Base-by-base conservation (phyloP, 805 yeast species). In the Helenozyma rhizophorensis region DNA sequence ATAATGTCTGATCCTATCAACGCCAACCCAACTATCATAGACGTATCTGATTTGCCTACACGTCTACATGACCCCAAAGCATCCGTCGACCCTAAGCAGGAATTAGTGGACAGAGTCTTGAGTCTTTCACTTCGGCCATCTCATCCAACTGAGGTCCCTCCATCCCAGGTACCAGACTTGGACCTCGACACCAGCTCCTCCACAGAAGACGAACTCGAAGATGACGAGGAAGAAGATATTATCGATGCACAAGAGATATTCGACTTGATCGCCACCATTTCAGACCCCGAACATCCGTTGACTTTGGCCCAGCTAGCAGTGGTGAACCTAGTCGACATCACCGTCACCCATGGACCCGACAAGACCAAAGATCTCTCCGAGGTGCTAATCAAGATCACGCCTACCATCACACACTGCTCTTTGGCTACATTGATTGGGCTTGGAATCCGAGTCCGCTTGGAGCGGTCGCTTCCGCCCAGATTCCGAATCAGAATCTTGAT, bases 351-450 rank as follows among this genome's bases (percentile, higher is more conserved):
- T 49, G 65, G 76, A 9, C 74, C 75, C 4, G 39, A 46, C 22
- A 51, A 51, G 23, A 47, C 65, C 19, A 29, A 21, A 10, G 72
- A 72, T 23, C 76, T 88, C 50, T 83, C 93, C 0, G 85, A 81
- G 41, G 86, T 93, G 1, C 50, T 76, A 14, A 86, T 93, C 18
- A 76, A 74, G 47, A 93, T 93, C 40, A 93, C 99, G 0, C 99
- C 99, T 1, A 93, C 99, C 0, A 90, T 93, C 48, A 93, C 97
- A 4, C 99, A 93, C 53, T 93, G 99, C 56, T 87, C 96, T 1
- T 68, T 93, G 40, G 98, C 98, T 1, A 93, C 98, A 0, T 71
- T 93, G 30, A 93, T 93, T 37, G 99, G 99, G 0, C 70, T 93
- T 24, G 97, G 98, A 0, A 86, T 93, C 33, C 68, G 97, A 31